Percentiles rank a stretch among this genome's conserved stretches.
Evolutionary conservation across 192 early-diverging fungal species (phyloP).

Genomic region (Dimargaris verticillata): DNA sequence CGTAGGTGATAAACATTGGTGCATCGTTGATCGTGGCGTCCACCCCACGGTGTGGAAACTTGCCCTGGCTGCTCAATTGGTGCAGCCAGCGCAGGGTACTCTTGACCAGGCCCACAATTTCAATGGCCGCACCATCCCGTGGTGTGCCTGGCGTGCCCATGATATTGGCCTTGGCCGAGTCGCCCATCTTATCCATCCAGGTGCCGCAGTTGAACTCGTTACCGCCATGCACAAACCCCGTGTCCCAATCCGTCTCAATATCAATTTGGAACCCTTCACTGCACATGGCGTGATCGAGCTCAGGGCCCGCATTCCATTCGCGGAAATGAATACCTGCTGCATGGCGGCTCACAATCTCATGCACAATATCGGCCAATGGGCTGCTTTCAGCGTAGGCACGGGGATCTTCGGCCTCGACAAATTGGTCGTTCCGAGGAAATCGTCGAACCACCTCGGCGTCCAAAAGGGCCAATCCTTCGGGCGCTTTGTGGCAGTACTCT

Average conservation of each 20-base stretch:
- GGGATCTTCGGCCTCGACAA: constrained; percentile 47
- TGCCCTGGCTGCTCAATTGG: constrained; percentile 24
- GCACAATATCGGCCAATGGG: constrained; percentile 74
- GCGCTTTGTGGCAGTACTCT: constrained; percentile 55
- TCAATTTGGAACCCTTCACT: constrained; percentile 77
- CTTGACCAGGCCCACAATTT: constrained; percentile 84
- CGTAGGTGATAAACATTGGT: constrained; percentile 33
- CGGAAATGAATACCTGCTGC: constrained; percentile 78
- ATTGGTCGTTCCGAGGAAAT: constrained; percentile 60
- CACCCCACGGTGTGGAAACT: constrained; percentile 32
- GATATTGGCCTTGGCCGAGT: constrained; percentile 83
- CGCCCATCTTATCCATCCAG: constrained; percentile 99
- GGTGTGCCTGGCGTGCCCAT: constrained; percentile 84
- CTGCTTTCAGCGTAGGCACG: constrained; percentile 40
- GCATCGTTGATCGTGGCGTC: constrained; percentile 18
- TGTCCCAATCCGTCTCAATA: constrained; percentile 53
- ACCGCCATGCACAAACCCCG: constrained; percentile 75
- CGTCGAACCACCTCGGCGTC: constrained; percentile 52
- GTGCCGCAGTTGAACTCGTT: constrained; percentile 91
- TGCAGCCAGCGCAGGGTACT: constrained; percentile 69
- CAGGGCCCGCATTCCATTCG: constrained; percentile 85
- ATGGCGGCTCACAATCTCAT: constrained; percentile 84
- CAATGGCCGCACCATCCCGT: constrained; percentile 77
- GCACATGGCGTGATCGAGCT: constrained; percentile 82
- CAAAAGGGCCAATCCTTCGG: constrained; percentile 65